Conservation (phyloP, 2,329 filamentous ascomycete species). For the Cephalotrichum gorgonifer region DNA sequence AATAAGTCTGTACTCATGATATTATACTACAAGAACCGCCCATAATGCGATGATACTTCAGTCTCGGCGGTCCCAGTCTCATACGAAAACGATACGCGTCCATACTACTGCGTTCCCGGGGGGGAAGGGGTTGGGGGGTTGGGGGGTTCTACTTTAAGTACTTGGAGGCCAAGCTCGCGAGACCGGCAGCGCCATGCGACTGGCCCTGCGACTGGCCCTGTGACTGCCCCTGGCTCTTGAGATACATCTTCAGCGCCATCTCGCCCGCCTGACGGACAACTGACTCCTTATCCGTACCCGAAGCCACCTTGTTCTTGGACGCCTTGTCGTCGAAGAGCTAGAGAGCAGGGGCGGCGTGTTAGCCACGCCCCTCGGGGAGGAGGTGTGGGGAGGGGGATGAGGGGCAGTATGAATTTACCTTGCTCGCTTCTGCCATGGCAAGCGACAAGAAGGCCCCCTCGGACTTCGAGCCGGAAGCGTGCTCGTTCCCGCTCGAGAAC, state of each 20-base stretch:
- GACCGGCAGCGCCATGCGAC: conserved; percentile 34
- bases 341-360: conserved; percentile 7
- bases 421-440: conserved; percentile 80
- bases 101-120: too few relatives aligned
- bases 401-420: conserved; percentile 33
- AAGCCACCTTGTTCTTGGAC: conserved; percentile 39
- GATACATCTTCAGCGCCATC: conserved; percentile 83
- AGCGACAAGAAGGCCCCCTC: conserved; percentile 76
- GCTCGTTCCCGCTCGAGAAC: conserved; percentile 51
- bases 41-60: too few relatives aligned
- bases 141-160: conserved; percentile 30
- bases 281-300: conserved; percentile 65
- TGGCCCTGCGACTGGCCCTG: conserved; percentile 9
- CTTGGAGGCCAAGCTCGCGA: conserved; percentile 36
- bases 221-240: conserved; percentile 60
- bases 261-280: conserved; percentile 71
- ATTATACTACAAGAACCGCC: too few relatives aligned
- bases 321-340: conserved; percentile 53
- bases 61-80: too few relatives aligned
- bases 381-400: neutral
- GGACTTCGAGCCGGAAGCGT: conserved; percentile 10
- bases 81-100: too few relatives aligned
- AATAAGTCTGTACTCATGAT: too few relatives aligned
- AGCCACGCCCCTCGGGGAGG: neutral
- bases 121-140: too few relatives aligned